phyloP scores from a whole-genome alignment of 352 stramenopile species.

The Poterioochromonas sp. region DNA sequence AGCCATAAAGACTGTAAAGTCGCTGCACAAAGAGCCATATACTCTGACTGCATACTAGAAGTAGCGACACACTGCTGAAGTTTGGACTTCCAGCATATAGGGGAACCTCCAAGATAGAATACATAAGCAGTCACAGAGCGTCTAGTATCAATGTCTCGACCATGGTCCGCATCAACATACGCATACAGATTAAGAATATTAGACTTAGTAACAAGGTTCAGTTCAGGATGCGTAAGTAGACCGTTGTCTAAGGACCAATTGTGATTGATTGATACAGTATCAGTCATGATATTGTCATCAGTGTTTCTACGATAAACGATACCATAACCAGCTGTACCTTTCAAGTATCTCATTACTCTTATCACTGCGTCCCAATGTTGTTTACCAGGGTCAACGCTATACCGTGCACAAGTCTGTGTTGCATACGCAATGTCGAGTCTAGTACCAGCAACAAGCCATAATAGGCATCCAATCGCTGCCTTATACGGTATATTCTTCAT shows the following conservation, averaged over 20 bases:
- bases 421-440: slow-evolving; percentile 31
- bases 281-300: slow-evolving; percentile 34
- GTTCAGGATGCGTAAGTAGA: slow-evolving; percentile 34
- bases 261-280: slow-evolving; percentile 35
- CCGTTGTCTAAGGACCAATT: slow-evolving; percentile 34
- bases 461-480: slow-evolving; percentile 25
- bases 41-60: slow-evolving; percentile 31
- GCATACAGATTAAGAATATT: slow-evolving; percentile 28
- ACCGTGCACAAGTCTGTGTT: background rate
- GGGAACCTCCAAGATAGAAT: slow-evolving; percentile 19
- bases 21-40: slow-evolving; percentile 26
- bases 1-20: slow-evolving; percentile 33
- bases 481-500: slow-evolving; percentile 23
- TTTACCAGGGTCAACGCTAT: background rate
- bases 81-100: slow-evolving; percentile 31
- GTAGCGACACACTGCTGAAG: slow-evolving; percentile 5
- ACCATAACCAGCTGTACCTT: slow-evolving; percentile 24
- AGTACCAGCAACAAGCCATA: slow-evolving; percentile 27
- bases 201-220: slow-evolving; percentile 32
- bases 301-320: slow-evolving; percentile 29
- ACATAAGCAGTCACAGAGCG: slow-evolving; percentile 28
- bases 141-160: slow-evolving; percentile 32
- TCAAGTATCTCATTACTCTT: slow-evolving; percentile 25
- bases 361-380: slow-evolving; percentile 23
- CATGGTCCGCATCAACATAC: slow-evolving; percentile 33